These are phyloP conservation scores for Mucor plumbeus DNA, from an alignment of 371 early-diverging fungal genomes.

Conservation along the genomic window DNA sequence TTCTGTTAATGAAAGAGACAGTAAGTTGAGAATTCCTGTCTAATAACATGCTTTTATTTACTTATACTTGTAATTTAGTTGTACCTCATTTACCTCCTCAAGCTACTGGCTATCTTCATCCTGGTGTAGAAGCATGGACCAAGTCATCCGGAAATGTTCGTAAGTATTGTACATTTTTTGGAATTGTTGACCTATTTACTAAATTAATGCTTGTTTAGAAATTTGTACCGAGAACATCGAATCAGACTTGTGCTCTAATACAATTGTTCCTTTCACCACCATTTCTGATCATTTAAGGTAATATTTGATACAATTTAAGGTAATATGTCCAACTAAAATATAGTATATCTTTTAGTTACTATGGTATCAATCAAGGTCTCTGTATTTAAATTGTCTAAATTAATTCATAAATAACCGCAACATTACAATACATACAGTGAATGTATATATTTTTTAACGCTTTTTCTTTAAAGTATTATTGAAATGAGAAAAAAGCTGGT, in stretches of 20 bases:
- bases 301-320: not conserved
- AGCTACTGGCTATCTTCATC: constrained; percentile 25
- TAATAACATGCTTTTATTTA: too few species aligned
- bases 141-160: constrained; percentile 9
- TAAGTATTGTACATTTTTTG: constrained; percentile 4
- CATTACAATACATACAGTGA: not conserved
- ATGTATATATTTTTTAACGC: not conserved
- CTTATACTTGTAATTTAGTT: constrained; percentile 9
- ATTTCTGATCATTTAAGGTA: constrained; percentile 29
- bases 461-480: not conserved
- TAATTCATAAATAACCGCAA: not conserved
- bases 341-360: not conserved
- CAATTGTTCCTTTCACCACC: constrained; percentile 33
- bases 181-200: too few species aligned
- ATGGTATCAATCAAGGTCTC: constrained; percentile 1
- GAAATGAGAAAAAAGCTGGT: not conserved
- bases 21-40: constrained; percentile 10
- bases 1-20: constrained; percentile 23
- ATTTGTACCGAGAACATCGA: constrained; percentile 34
- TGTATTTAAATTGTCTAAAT: not conserved
- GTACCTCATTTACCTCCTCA: constrained; percentile 30
- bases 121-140: constrained; percentile 32
- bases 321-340: not conserved
- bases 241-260: constrained; percentile 29
- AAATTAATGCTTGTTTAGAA: constrained; percentile 8